Percentiles rank a stretch among this genome's conserved stretches.
Evolutionary conservation across 2,329 filamentous ascomycete genomes (phyloP).

Genomic region (Celoporthe dispersa): DNA sequence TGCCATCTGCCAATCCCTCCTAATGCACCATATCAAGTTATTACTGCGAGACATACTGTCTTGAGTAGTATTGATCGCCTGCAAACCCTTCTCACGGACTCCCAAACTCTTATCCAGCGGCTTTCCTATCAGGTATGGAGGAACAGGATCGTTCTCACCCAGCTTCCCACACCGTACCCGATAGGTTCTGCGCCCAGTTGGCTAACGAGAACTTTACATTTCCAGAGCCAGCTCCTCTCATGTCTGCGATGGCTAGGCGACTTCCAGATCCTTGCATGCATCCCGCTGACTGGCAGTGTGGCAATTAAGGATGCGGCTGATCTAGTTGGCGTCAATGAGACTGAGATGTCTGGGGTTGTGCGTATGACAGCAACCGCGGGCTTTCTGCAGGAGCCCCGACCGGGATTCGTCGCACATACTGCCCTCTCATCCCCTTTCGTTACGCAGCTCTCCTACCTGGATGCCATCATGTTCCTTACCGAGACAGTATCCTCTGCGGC

Average conservation of each 20-base stretch:
- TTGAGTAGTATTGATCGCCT: background rate
- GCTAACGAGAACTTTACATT: background rate
- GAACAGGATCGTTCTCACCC: too few species aligned
- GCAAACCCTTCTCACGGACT: background rate
- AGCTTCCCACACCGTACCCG: background rate
- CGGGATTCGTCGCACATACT: conserved; percentile 43
- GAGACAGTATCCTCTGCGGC: conserved; percentile 41
- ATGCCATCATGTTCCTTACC: conserved; percentile 46
- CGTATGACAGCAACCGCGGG: conserved; percentile 38
- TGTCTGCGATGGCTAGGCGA: background rate
- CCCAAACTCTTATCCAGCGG: background rate
- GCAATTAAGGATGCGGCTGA: conserved; percentile 46
- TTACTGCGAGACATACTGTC: background rate
- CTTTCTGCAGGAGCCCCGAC: conserved; percentile 42
- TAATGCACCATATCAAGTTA: background rate
- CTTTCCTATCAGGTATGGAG: background rate
- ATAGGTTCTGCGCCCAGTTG: too few species aligned
- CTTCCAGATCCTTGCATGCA: background rate
- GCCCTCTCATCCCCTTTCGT: conserved; percentile 44
- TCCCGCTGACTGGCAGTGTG: background rate
- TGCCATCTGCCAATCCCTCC: background rate
- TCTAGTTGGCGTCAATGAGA: conserved; percentile 44
- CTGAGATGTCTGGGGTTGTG: conserved; percentile 42
- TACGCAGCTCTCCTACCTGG: conserved; percentile 39
- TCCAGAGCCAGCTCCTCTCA: background rate